A percentile compares a stretch with the other conserved stretches of the same genome.
phyloP scores from a whole-genome alignment of 2,329 filamentous ascomycete genomes.

The Alternaria solani region DNA sequence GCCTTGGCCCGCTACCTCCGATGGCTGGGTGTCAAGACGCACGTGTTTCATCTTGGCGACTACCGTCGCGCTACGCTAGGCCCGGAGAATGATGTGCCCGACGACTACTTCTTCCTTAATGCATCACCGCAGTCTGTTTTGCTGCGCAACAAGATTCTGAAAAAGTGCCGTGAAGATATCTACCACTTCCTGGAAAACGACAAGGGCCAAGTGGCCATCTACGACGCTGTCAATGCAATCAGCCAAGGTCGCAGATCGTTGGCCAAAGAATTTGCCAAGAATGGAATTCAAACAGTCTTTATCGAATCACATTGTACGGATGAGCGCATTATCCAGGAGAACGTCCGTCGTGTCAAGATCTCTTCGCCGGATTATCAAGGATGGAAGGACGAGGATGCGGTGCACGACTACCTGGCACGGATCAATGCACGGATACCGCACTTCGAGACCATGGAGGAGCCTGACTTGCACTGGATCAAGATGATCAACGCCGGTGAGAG shows the following conservation, averaged over 20 bases:
- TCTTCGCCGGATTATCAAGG: slow-evolving; percentile 95
- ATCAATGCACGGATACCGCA: slow-evolving; percentile 93
- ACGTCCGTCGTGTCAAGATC: slow-evolving; percentile 96
- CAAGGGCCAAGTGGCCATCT: slow-evolving; percentile 97
- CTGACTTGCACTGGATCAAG: slow-evolving; percentile 95
- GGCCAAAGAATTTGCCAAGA: slow-evolving; percentile 96
- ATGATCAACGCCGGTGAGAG: slow-evolving; percentile 98
- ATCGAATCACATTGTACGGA: slow-evolving; percentile 97
- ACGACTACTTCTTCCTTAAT: slow-evolving; percentile 98
- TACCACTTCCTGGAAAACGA: slow-evolving; percentile 96
- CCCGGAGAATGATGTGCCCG: slow-evolving; percentile 81
- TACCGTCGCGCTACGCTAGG: slow-evolving; percentile 93
- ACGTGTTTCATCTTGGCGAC: slow-evolving; percentile 96
- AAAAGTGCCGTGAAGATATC: slow-evolving; percentile 96
- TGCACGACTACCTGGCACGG: slow-evolving; percentile 86
- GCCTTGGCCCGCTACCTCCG: slow-evolving; percentile 92
- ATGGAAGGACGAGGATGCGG: slow-evolving; percentile 91
- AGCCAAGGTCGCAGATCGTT: slow-evolving; percentile 81
- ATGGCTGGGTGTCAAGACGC: slow-evolving; percentile 97
- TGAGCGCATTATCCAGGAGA: slow-evolving; percentile 91
- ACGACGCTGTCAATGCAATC: slow-evolving; percentile 95
- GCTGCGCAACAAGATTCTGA: slow-evolving; percentile 93
- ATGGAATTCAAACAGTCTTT: slow-evolving; percentile 94
- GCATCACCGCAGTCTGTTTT: slow-evolving; percentile 92
- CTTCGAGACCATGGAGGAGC: slow-evolving; percentile 96